Evolutionary conservation across 2,329 filamentous ascomycete species (phyloP).

Genomic region (Neofusicoccum ribis): DNA sequence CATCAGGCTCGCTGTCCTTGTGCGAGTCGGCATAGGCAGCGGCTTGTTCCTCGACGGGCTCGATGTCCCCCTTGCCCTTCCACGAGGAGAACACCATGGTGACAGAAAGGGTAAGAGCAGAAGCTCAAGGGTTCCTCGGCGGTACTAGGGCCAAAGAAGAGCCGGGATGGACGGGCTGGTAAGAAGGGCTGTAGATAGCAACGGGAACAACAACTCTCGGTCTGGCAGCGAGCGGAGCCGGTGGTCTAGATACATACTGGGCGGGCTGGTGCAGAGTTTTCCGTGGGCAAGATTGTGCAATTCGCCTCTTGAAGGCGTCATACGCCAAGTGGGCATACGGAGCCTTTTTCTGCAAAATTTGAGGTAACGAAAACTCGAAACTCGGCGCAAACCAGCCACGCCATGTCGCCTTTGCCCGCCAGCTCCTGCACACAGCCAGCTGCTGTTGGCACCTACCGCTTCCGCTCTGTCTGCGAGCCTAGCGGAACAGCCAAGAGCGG

Average conservation of each 20-base stretch:
- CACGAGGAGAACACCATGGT: constrained; percentile 7
- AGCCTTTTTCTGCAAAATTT: constrained; percentile 15
- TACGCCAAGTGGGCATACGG: constrained; percentile 16
- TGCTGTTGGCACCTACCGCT: neutral
- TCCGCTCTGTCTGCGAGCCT: neutral
- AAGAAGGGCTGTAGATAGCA: neutral
- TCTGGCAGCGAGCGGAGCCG: neutral
- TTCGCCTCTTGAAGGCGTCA: constrained; percentile 18
- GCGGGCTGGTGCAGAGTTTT: constrained; percentile 13
- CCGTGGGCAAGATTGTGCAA: constrained; percentile 16
- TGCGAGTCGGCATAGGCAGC: neutral
- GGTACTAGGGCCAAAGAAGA: neutral
- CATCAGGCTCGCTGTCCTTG: constrained; percentile 18
- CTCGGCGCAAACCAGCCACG: constrained; percentile 16
- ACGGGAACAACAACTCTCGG: constrained; percentile 6
- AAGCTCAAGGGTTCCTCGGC: neutral
- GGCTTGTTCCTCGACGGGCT: neutral
- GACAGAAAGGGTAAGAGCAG: neutral
- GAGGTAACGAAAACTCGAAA: constrained; percentile 11
- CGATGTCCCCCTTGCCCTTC: constrained; percentile 10
- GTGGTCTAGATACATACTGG: constrained; percentile 18
- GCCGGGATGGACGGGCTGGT: neutral
- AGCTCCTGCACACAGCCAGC: neutral
- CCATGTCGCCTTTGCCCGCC: constrained; percentile 9
- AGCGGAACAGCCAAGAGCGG: constrained; percentile 13